Conservation (phyloP, 1,284 basidiomycete species). For the Trichosporon coremiiforme region DNA sequence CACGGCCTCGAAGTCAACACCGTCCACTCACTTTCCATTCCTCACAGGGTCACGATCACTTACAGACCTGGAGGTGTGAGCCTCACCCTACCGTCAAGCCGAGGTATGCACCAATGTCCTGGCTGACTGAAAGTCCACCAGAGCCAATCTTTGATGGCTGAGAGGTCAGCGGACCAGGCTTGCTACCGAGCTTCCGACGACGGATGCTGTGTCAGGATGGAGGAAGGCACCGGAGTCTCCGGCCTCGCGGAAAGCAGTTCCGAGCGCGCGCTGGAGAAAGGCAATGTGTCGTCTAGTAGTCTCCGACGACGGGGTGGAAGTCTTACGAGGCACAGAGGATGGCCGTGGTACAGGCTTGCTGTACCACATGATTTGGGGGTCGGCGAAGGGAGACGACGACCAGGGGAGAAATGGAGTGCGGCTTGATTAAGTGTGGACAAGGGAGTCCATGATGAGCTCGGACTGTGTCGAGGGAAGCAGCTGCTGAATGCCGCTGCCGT, state of each 20-base stretch:
- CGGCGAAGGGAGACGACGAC: too few relatives aligned
- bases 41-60: background rate
- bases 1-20: background rate
- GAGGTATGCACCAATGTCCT: background rate
- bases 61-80: background rate
- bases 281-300: too few relatives aligned
- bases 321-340: background rate
- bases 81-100: background rate
- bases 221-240: background rate
- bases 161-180: background rate
- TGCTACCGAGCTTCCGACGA: background rate
- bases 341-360: too few relatives aligned
- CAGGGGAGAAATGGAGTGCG: too few relatives aligned
- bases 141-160: background rate
- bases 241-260: too few relatives aligned
- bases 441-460: too few relatives aligned
- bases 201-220: background rate
- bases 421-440: too few relatives aligned
- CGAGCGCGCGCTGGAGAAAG: too few relatives aligned
- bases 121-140: background rate
- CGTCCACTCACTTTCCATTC: background rate
- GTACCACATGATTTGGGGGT: too few relatives aligned
- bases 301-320: background rate
- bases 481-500: too few relatives aligned
- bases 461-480: too few relatives aligned